A percentile compares a stretch with the other conserved stretches of the same genome.
Evolutionary conservation across 192 early-diverging fungal species (phyloP).

Genomic region (Dimargaris verticillata): DNA sequence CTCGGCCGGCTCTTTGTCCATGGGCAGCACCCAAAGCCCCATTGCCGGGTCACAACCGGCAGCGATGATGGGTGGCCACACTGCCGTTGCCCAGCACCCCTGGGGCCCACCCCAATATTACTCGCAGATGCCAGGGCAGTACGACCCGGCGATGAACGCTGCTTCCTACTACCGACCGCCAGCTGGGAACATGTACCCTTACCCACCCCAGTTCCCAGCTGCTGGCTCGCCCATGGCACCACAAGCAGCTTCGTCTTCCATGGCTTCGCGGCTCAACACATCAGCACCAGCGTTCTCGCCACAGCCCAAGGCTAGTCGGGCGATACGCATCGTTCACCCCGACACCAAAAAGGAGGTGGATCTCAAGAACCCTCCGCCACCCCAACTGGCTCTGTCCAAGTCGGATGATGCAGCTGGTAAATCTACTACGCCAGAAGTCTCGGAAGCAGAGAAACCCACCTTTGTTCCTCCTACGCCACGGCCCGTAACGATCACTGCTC

Average conservation of each 20-base stretch:
- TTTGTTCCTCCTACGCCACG: conserved; percentile 22
- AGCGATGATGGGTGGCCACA: no score
- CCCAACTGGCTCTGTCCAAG: conserved; percentile 15
- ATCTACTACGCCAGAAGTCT: conserved; percentile 22
- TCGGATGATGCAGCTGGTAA: conserved; percentile 16
- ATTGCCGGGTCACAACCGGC: no score
- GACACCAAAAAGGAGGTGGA: conserved; percentile 53
- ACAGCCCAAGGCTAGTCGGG: conserved; percentile 22
- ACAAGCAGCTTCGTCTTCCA: conserved; percentile 20
- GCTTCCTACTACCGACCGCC: conserved; percentile 1
- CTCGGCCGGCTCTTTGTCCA: no score
- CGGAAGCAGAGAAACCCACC: conserved; percentile 25
- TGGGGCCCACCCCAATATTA: conserved; percentile 5
- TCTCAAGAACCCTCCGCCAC: conserved; percentile 25
- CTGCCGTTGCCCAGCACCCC: conserved; percentile 2
- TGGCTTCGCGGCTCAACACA: conserved; percentile 21
- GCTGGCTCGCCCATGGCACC: conserved; percentile 14
- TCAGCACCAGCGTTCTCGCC: conserved; percentile 16
- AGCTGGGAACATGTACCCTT: conserved; percentile 14
- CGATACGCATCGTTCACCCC: conserved; percentile 63
- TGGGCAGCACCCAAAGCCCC: no score
- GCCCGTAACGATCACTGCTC: conserved; percentile 29
- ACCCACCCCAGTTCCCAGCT: conserved; percentile 16
- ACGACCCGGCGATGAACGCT: conserved; percentile 4
- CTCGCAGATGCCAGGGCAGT: conserved; percentile 1